Evolutionary conservation across 208 protist species (phyloP), one percentile per base, ranked within the genome.

Genomic region (Crithidia expoeki): DNA sequence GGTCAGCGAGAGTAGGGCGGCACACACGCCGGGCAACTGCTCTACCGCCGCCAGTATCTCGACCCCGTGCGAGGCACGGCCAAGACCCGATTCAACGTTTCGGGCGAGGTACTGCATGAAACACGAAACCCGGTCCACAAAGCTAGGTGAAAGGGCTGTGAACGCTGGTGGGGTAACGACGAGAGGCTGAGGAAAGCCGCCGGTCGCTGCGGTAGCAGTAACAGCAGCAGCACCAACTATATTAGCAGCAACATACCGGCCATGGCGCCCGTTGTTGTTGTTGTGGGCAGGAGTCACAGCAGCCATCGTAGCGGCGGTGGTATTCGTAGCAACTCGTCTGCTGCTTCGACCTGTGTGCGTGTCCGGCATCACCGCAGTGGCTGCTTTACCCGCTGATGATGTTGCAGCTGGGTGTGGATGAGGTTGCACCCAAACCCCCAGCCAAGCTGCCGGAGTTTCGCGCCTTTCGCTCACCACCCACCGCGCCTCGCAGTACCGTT

Each of bases 391-490:
- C n/a, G n/a, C n/a, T n/a, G n/a, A n/a, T n/a, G n/a, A n/a, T n/a
- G n/a, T n/a, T n/a, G n/a, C n/a, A 21, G 19, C 12, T 4, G 21
- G 19, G 2, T 23, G 52, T 12, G 47, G 40, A 34, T 58, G 74
- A n/a, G 65, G 67, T 47, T 59, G 64, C 47, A 85, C 70, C 76
- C 75, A 85, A 19, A 85, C 56, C 0, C 80, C 80, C 5, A 82
- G 53, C 76, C 80, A 85, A 64, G 76, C 75, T 36, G 59, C 59
- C 7, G 68, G 62, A 32, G 72, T 16, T n/a, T 80, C 69, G n/a
- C 68, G 68, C 12, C 25, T 19, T 23, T 16, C 33, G 47, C 44
- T 57, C 49, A 67, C 38, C 57, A 85, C 76, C 76, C 80, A 85
- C 17, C 76, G 42, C 70, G 80, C 68, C 58, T 76, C 72, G 36